Conservation (phyloP, 352 stramenopile genomes). For the Aphanomyces invadans region DNA sequence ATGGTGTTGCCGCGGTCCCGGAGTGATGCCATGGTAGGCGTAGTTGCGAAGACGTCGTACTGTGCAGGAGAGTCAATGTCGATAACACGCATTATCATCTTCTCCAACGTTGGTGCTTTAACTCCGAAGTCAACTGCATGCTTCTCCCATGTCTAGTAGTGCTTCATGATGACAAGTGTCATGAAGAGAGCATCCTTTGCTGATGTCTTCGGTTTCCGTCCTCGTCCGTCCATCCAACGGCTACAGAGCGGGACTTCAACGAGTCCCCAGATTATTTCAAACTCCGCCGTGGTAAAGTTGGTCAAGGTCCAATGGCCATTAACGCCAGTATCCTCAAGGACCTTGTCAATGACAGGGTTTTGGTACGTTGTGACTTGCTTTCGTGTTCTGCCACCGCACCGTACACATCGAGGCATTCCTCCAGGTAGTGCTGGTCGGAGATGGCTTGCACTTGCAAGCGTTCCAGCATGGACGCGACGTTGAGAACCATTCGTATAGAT, state of each 20-base stretch:
- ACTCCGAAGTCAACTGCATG: slow-evolving; percentile 13
- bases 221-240: background rate
- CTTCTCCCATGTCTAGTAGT: slow-evolving; percentile 2
- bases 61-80: background rate
- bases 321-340: background rate
- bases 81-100: slow-evolving; percentile 11
- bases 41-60: background rate
- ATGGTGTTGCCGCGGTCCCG: background rate
- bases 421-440: background rate
- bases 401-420: background rate
- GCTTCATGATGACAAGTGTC: background rate
- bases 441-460: background rate
- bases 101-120: slow-evolving; percentile 5
- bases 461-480: background rate
- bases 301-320: background rate
- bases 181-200: slow-evolving; percentile 11
- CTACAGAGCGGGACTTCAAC: background rate
- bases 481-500: background rate
- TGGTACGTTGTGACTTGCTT: background rate
- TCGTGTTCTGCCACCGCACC: background rate
- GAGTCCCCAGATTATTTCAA: background rate
- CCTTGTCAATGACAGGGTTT: background rate
- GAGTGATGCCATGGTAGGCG: background rate
- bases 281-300: slow-evolving; percentile 11
- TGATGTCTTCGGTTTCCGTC: background rate